Base-by-base conservation (phyloP, 1,284 basidiomycete genomes). In the Ganoderma sinense region DNA sequence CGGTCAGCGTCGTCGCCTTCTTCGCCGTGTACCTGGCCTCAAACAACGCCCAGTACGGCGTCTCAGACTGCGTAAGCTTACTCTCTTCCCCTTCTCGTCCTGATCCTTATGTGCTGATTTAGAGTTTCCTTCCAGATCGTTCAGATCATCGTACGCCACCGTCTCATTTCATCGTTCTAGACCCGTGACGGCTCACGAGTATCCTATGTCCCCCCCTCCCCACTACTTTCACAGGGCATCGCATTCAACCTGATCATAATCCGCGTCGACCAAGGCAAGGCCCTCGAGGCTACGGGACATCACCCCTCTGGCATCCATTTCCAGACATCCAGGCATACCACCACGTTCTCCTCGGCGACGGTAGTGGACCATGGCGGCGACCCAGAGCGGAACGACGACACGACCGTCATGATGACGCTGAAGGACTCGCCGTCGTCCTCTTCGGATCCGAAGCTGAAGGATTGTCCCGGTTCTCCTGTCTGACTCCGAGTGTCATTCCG, bases 21-120 rank as follows among this genome's bases (percentile, higher is more conserved):
- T 36, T 62, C 48, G 56, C 23, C 33, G 61, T 64, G 3, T 65
- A 41, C 40, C 26, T 69, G 18, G 39, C 59, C 6, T 61, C 31
- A 7, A 69, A 53, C 20, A 69, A 69, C n/a, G 63, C 64, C 16
- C 40, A 61, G n/a, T 69, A 69, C 41, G 45, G 45, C 8, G 58
- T 65, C 13, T 45, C 64, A 3, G 64, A 69, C 36, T 39, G 43
- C 40, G 68, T 69, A 39, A 59, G 68, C 55, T 14, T 4, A 4
- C 45, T 48, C 26, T 1, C 5, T 31, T 58, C 33, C 8, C 29
- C n/a, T 45, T 20, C n/a, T 0, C n/a, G n/a, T 62, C 33, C 36
- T 16, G 26, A 41, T 29, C 33, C 13, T 4, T 16, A 29, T 26
- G 8, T 31, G 5, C 40, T 40, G 18, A 56, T 33, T 20, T 20